Conservation (phyloP, 225 moss, liverwort and hornwort species). For the Sphagnum contortum region DNA sequence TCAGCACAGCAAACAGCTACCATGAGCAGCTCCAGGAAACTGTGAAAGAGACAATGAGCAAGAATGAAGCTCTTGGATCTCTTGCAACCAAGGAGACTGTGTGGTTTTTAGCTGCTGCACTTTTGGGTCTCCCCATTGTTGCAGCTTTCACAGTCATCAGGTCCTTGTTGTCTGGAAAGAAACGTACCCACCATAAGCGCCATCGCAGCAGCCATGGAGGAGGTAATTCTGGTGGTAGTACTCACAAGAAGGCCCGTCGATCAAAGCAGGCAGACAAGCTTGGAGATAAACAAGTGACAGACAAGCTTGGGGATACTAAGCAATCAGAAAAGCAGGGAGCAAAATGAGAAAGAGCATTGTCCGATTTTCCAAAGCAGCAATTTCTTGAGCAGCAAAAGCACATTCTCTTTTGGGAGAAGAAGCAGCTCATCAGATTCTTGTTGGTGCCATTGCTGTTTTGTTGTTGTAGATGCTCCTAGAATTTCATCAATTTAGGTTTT, state of each 20-base stretch:
- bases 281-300: not conserved
- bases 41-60: constrained; percentile 51
- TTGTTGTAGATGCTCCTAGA: too few relatives aligned
- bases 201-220: constrained; percentile 11
- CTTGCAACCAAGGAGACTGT: constrained; percentile 65
- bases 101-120: constrained; percentile 68
- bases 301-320: too few relatives aligned
- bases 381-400: too few relatives aligned
- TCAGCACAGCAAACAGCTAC: constrained; percentile 48
- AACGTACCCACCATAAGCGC: constrained; percentile 19
- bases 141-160: constrained; percentile 43
- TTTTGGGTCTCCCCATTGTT: constrained; percentile 68
- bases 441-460: too few relatives aligned
- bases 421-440: too few relatives aligned
- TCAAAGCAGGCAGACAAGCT: constrained; percentile 7
- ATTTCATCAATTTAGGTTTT: too few relatives aligned
- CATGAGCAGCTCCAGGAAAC: constrained; percentile 74
- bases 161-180: constrained; percentile 51
- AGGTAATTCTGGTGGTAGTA: constrained; percentile 9
- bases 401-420: too few relatives aligned
- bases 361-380: too few relatives aligned
- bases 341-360: too few relatives aligned
- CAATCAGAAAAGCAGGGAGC: too few relatives aligned
- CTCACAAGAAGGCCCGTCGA: constrained; percentile 27
- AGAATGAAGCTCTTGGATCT: constrained; percentile 36